A percentile compares a stretch with the other conserved stretches of the same genome.
Evolutionary conservation across 2,329 filamentous ascomycete species (phyloP).

Genomic region (Nothophaeocryptopus gaeumannii): DNA sequence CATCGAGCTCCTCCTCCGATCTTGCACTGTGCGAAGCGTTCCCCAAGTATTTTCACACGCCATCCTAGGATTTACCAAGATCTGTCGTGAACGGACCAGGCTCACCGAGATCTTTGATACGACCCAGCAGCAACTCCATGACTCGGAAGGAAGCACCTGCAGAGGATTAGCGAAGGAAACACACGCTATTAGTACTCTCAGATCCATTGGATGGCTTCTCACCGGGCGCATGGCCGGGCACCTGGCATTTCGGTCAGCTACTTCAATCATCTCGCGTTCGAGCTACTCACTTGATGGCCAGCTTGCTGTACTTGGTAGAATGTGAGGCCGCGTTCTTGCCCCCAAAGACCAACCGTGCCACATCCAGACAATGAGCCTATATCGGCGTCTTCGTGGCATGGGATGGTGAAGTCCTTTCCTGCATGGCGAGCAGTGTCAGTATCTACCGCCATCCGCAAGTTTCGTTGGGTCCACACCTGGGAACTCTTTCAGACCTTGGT

Average conservation of each 20-base stretch:
- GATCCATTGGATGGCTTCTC: too few species aligned
- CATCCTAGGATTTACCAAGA: too few species aligned
- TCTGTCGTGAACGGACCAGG: constrained; percentile 4
- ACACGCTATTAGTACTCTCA: too few species aligned
- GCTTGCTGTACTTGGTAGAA: constrained; percentile 29
- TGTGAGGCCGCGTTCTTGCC: constrained; percentile 29
- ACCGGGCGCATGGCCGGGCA: constrained; percentile 39
- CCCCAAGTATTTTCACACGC: too few species aligned
- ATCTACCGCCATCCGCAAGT: too few species aligned
- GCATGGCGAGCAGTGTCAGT: too few species aligned
- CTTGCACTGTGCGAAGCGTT: too few species aligned
- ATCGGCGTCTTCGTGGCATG: constrained; percentile 13
- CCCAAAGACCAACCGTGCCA: constrained; percentile 15
- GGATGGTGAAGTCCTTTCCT: constrained; percentile 25
- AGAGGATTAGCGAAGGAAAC: too few species aligned
- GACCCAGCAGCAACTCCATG: constrained; percentile 44
- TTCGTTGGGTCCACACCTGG: constrained; percentile 5
- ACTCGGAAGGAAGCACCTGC: constrained; percentile 41
- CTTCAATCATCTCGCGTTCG: too few species aligned
- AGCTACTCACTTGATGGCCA: constrained; percentile 21
- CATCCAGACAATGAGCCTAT: constrained; percentile 1
- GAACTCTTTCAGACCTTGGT: constrained; percentile 27
- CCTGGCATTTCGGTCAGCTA: not conserved
- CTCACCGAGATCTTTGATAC: constrained; percentile 26
- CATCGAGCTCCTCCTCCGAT: too few species aligned